Evolutionary conservation across 768 basidiomycete species (phyloP), one percentile per base, ranked within the genome.

Genomic region (Peribolospora kevripleyi): DNA sequence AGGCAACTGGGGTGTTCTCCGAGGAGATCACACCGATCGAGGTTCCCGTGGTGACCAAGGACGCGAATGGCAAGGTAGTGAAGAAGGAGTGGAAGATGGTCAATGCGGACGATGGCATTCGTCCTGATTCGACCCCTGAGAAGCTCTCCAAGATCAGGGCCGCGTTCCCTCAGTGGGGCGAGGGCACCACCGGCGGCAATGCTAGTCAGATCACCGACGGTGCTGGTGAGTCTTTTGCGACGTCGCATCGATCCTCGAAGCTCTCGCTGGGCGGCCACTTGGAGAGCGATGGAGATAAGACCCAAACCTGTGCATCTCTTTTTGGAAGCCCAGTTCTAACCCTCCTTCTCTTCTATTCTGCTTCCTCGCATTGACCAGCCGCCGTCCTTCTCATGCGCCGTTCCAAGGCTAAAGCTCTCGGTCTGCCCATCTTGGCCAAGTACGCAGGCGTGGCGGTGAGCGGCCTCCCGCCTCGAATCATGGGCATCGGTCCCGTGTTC

Each of bases 121-220:
- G 88, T 10, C 81, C 80, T 14, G 85, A 84, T 53, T 81, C 86
- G 52, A 91, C 86, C 3, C 71, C 73, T 53, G 79, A 84, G 71
- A 77, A 75, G 55, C 70, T 91, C 52, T 68, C 70, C 25, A 88
- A 85, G 71, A 75, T 90, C 58, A 86, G 84, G 69, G 78, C 84
- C n/a, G 79, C 83, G 4, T 91, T 91, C 71, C 68, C 70, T 55
- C 77, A 81, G 57, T 69, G 76, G 75, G 53, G 84, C 80, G 10
- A 67, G 52, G 51, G 41, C 3, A 50, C 49, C 71, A 55, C 60
- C 39, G 51, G 60, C 70, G 77, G 84, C 37, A 91, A 84, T 67
- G 81, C 85, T 0, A 83, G 79, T 2, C 88, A 93, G 65, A 76
- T 91, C 50, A 86, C 86, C 5, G 88, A 93, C 60, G 88, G 87